These are phyloP conservation scores for Sporothrix dimorphospora DNA, from an alignment of 2,329 filamentous ascomycete species.

Conservation along the genomic window DNA sequence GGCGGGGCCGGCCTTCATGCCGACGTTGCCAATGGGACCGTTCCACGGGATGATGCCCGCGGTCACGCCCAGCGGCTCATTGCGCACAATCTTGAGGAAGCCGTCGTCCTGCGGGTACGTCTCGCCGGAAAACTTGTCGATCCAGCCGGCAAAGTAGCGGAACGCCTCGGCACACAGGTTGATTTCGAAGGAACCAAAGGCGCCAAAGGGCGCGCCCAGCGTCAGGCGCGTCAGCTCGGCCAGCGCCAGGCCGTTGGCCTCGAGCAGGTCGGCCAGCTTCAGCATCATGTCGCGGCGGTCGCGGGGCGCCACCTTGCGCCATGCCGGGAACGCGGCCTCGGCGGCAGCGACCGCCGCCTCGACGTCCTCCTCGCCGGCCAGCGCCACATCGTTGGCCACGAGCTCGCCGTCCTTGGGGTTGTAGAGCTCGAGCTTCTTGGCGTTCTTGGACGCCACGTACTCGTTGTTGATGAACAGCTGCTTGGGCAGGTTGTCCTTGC, in stretches of 20 bases:
- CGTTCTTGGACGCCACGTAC: slow-evolving; percentile 45
- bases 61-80: slow-evolving; percentile 42
- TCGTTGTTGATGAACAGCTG: slow-evolving; percentile 47
- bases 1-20: slow-evolving; percentile 47
- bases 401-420: slow-evolving; percentile 55
- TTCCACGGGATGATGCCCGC: slow-evolving; percentile 47
- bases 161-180: slow-evolving; percentile 51
- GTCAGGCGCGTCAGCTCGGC: slow-evolving; percentile 49
- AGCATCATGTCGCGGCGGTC: slow-evolving; percentile 57
- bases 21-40: slow-evolving; percentile 42
- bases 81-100: slow-evolving; percentile 47
- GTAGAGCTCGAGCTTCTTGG: slow-evolving; percentile 51
- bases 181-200: slow-evolving; percentile 51
- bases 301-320: slow-evolving; percentile 76
- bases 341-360: slow-evolving; percentile 74
- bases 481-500: slow-evolving; percentile 43
- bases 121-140: slow-evolving; percentile 46
- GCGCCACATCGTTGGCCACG: slow-evolving; percentile 52
- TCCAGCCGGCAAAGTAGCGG: slow-evolving; percentile 51
- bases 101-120: slow-evolving; percentile 50
- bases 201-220: slow-evolving; percentile 38
- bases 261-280: slow-evolving; percentile 50
- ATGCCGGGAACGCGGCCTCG: slow-evolving; percentile 70
- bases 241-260: slow-evolving; percentile 43
- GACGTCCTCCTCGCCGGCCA: slow-evolving; percentile 57